Evolutionary conservation across 306 rosid species (phyloP).

Genomic region (Fragaria nilgerrensis): DNA sequence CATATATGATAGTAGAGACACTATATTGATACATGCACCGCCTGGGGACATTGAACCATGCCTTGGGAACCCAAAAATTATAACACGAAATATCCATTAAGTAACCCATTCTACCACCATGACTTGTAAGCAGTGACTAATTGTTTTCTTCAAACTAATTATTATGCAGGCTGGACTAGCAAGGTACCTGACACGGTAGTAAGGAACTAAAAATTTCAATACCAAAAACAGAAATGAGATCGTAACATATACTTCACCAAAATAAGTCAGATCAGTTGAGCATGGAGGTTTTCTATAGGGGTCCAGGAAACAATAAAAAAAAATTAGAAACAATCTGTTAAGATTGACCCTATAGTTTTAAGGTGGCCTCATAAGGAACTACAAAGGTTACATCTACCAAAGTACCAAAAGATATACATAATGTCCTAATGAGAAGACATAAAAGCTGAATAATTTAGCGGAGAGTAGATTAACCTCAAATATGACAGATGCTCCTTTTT

Average conservation of each 20-base stretch:
- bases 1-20: neutral
- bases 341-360: neutral
- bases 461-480: slow-evolving; percentile 32
- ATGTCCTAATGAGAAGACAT: neutral
- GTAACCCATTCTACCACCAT: neutral
- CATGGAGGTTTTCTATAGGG: neutral
- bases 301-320: neutral
- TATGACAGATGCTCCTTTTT: slow-evolving; percentile 45
- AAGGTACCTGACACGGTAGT: neutral
- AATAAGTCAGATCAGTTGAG: neutral
- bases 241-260: neutral
- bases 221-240: neutral
- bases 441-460: neutral
- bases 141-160: neutral
- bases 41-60: neutral
- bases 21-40: neutral
- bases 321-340: neutral
- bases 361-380: neutral
- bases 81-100: neutral
- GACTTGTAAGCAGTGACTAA: neutral
- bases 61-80: neutral
- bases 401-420: neutral
- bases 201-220: neutral
- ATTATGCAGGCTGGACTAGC: neutral
- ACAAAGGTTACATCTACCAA: neutral